A percentile compares a stretch with the other conserved stretches of the same genome.
These are phyloP conservation scores for Mitragyna speciosa DNA, from an alignment of 257 asterid species.

Conservation along the genomic window DNA sequence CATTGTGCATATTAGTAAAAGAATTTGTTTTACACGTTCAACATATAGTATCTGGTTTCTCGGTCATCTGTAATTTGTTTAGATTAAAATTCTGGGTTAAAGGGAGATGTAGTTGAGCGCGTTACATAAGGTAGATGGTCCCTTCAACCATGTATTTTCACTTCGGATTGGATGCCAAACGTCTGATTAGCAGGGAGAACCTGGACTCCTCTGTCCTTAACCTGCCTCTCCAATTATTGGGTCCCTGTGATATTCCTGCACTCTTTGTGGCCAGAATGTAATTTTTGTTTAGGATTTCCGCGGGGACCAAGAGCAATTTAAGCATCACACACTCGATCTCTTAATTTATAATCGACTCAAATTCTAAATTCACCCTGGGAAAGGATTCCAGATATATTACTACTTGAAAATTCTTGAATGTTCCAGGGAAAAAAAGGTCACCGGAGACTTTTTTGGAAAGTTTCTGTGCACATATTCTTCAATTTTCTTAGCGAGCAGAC, in stretches of 20 bases:
- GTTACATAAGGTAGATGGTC: constrained; percentile 16
- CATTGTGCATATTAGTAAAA: no score
- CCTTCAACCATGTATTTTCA: constrained; percentile 19
- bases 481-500: no score
- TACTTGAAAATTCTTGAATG: not conserved
- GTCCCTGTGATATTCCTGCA: constrained; percentile 10
- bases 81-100: not conserved
- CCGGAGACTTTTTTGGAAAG: not conserved
- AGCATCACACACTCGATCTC: no score
- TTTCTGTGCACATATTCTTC: not conserved
- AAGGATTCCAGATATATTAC: not conserved
- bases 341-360: not conserved
- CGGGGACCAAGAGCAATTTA: constrained; percentile 6
- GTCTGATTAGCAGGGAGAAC: constrained; percentile 23
- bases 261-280: not conserved
- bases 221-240: constrained; percentile 27
- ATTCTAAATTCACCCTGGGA: not conserved
- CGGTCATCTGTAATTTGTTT: not conserved
- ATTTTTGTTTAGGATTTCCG: not conserved
- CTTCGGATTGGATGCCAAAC: constrained; percentile 29
- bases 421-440: not conserved
- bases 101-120: not conserved
- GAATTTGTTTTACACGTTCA: not conserved
- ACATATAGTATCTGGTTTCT: not conserved
- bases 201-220: constrained; percentile 22